These are phyloP conservation scores for Dryadomyces sulphureus DNA, from an alignment of 2,329 filamentous ascomycete genomes.

Conservation along the genomic window DNA sequence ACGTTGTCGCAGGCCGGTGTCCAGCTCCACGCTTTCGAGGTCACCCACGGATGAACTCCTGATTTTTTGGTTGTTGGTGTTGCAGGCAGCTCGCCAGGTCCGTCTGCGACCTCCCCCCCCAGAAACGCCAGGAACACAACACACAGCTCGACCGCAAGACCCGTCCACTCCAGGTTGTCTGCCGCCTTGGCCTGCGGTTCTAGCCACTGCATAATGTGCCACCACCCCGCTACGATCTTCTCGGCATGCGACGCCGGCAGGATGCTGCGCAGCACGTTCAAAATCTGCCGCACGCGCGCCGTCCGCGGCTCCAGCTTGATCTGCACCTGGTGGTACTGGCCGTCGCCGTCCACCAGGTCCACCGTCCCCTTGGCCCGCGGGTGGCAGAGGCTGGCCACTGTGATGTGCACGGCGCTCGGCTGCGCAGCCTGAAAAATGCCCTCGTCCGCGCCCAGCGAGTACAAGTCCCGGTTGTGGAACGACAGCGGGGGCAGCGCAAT, in stretches of 20 bases:
- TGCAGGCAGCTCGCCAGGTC: too few species aligned
- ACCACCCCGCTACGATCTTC: constrained; percentile 55
- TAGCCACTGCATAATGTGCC: constrained; percentile 60
- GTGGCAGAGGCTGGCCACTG: constrained; percentile 41
- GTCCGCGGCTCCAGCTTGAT: constrained; percentile 53
- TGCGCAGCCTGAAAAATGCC: constrained; percentile 3
- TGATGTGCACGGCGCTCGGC: constrained; percentile 20
- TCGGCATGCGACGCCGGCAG: constrained; percentile 42
- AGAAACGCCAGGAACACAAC: constrained; percentile 36
- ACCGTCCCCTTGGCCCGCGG: constrained; percentile 44
- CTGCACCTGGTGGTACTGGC: constrained; percentile 48
- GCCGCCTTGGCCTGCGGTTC: constrained; percentile 19
- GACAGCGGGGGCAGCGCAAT: constrained; percentile 46
- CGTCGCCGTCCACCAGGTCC: constrained; percentile 49
- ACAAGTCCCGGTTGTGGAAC: constrained; percentile 22
- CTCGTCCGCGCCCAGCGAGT: not conserved
- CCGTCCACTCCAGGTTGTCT: constrained; percentile 53
- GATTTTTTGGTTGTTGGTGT: too few species aligned
- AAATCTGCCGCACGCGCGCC: constrained; percentile 42
- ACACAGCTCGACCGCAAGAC: constrained; percentile 48
- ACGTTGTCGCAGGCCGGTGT: constrained; percentile 14
- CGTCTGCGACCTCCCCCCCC: not conserved
- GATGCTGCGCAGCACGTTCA: constrained; percentile 49
- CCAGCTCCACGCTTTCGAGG: constrained; percentile 13
- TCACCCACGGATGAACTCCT: constrained; percentile 1